Percentiles rank a stretch among this genome's conserved stretches.
Conservation (phyloP, 2,329 filamentous ascomycete species). For the Atkinsonella texensis region DNA sequence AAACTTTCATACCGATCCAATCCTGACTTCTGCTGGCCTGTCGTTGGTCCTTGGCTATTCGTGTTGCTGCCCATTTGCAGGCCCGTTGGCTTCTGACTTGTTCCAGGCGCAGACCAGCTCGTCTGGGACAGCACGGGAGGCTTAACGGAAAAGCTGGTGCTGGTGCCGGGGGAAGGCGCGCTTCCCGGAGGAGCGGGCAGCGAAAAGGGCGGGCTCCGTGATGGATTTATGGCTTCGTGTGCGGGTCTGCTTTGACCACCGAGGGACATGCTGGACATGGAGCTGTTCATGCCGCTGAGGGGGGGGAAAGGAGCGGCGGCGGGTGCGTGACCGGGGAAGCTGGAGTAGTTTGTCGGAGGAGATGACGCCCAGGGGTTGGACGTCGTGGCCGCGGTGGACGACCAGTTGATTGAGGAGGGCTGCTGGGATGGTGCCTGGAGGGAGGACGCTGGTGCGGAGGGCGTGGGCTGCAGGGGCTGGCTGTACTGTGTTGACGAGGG, state of each 20-base stretch:
- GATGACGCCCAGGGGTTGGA: constrained; percentile 37
- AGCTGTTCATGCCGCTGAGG: constrained; percentile 24
- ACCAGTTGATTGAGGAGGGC: constrained; percentile 38
- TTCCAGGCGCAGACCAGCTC: background rate
- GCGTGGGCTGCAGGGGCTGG: constrained; percentile 41
- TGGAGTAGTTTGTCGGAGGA: constrained; percentile 9
- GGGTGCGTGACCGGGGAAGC: constrained; percentile 13
- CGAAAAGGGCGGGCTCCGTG: constrained; percentile 39
- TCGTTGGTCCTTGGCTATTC: constrained; percentile 10
- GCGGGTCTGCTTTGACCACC: constrained; percentile 27
- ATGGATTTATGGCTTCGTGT: constrained; percentile 13
- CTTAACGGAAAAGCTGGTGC: constrained; percentile 32
- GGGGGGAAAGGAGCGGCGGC: constrained; percentile 18
- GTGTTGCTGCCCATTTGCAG: background rate
- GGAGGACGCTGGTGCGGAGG: constrained; percentile 15
- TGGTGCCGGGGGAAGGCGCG: constrained; percentile 10
- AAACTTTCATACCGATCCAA: constrained; percentile 59
- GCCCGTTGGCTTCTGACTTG: background rate
- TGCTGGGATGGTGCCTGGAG: constrained; percentile 14
- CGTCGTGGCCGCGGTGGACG: constrained; percentile 26
- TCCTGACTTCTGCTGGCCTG: constrained; percentile 33
- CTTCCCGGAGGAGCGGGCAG: constrained; percentile 40
- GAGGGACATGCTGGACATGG: constrained; percentile 38
- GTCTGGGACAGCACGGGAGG: constrained; percentile 21
- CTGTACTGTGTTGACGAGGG: constrained; percentile 52